Base-by-base conservation (phyloP, 257 asterid genomes). In the Mentha longifolia region DNA sequence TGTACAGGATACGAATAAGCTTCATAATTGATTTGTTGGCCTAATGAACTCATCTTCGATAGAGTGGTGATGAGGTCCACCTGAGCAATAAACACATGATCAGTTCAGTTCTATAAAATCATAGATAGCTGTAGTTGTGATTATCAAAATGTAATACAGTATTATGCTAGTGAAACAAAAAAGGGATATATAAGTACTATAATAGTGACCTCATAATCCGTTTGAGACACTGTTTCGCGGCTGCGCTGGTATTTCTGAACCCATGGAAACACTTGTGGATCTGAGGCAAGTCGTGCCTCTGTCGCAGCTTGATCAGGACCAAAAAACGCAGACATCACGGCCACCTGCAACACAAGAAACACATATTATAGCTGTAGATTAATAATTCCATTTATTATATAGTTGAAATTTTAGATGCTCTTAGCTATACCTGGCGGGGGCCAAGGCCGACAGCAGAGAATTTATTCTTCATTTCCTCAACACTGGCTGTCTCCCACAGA, bases 201-300 rank as follows among this genome's bases (percentile, higher is more conserved):
- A 22, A 6, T 30, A 74, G 76, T 77, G 55, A 81, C 98, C 97
- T 91, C 93, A 52, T 94, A 91, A 81, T 91, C 96, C 22, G 98
- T 94, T 75, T 87, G 91, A 39, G 99, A 94, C 2, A 91, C 97
- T 1, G 98, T 91, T 80, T 94, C 99, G 59, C 97, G 89, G 79
- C 99, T 94, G 31, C 96, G 89, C 74, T 91, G 98, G 87, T 94
- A 94, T 78, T 94, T 94, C 81, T 88, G 89, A 79, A 94, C 83
- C 99, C 98, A 94, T 14, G 96, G 96, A 45, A 66, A 46, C 52
- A 94, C 98, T 41, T 94, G 92, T 16, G 97, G 90, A 75, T 94
- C 99, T 4, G 81, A 71, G 37, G 95, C 96, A 3, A 94, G 90
- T 31, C 80, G 58, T 52, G 85, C 84, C 81, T 94, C 99, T 0